phyloP scores from a whole-genome alignment of 345 rosid genomes.

The Bruguiera gymnorhiza region DNA sequence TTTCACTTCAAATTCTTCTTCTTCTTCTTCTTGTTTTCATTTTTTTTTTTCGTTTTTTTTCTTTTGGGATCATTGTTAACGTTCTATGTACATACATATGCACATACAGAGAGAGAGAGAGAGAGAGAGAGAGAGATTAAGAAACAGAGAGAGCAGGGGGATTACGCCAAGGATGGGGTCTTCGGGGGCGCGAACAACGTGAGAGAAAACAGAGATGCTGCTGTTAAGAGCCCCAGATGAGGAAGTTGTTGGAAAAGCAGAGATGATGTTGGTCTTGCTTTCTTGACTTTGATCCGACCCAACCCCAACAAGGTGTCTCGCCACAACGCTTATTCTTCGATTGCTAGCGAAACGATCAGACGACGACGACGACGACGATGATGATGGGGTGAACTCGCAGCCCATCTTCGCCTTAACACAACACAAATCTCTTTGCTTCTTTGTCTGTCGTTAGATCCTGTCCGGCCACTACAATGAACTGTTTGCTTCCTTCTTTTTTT shows the following conservation, averaged over 20 bases:
- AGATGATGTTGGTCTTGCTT: not conserved
- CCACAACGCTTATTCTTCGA: constrained; percentile 24
- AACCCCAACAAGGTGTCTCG: constrained; percentile 12
- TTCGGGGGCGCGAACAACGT: constrained; percentile 27
- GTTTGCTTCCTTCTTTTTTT: too few species aligned
- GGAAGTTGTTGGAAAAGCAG: constrained; percentile 22
- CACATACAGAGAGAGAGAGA: too few species aligned
- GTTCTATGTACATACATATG: too few species aligned
- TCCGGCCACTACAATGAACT: too few species aligned
- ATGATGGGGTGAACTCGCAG: not conserved
- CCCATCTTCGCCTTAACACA: not conserved
- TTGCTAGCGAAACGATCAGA: not conserved
- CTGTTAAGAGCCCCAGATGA: not conserved
- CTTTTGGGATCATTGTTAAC: too few species aligned
- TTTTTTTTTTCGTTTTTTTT: too few species aligned
- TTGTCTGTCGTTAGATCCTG: too few species aligned
- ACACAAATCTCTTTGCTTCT: too few species aligned
- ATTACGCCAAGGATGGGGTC: constrained; percentile 33
- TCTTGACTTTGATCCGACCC: not conserved
- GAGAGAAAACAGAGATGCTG: constrained; percentile 22
- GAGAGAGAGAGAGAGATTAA: not conserved
- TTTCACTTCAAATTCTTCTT: too few species aligned
- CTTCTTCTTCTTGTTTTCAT: too few species aligned
- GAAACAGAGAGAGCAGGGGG: not conserved
- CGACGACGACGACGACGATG: not conserved